phyloP scores from a whole-genome alignment of 2,329 filamentous ascomycete species.

The Aspergillus vadensis region DNA sequence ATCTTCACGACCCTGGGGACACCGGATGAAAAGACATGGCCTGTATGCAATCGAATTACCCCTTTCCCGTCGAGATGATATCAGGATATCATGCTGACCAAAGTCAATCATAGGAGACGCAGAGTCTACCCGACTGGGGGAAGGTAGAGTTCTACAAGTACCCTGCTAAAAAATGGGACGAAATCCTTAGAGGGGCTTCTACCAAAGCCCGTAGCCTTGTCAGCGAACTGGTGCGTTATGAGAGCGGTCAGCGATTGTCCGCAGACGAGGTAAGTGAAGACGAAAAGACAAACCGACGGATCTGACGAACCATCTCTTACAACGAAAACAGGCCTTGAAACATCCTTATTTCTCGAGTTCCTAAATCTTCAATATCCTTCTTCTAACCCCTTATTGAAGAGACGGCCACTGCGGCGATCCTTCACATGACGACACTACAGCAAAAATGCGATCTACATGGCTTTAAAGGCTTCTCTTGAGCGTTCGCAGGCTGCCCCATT shows the following conservation, averaged over 20 bases:
- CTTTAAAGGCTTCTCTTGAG: background rate
- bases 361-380: background rate
- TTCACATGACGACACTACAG: background rate
- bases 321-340: constrained; percentile 33
- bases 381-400: background rate
- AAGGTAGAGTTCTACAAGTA: constrained; percentile 80
- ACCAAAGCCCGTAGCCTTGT: constrained; percentile 66
- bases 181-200: constrained; percentile 65
- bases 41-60: constrained; percentile 54
- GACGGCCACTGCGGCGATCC: background rate
- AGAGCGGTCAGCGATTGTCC: constrained; percentile 66
- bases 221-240: constrained; percentile 68
- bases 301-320: background rate
- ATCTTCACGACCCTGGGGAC: constrained; percentile 92
- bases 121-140: constrained; percentile 78
- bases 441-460: background rate
- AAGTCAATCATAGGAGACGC: constrained; percentile 32
- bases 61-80: background rate
- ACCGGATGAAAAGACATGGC: constrained; percentile 78
- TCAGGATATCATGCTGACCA: constrained; percentile 4
- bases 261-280: constrained; percentile 60
- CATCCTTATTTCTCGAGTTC: constrained; percentile 40
- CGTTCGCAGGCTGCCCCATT: background rate
- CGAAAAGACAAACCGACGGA: background rate
- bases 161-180: constrained; percentile 66